A percentile compares a stretch with the other conserved stretches of the same genome.
Evolutionary conservation across 495 filamentous ascomycete genomes (phyloP).

Genomic region (Evernia prunastri): DNA sequence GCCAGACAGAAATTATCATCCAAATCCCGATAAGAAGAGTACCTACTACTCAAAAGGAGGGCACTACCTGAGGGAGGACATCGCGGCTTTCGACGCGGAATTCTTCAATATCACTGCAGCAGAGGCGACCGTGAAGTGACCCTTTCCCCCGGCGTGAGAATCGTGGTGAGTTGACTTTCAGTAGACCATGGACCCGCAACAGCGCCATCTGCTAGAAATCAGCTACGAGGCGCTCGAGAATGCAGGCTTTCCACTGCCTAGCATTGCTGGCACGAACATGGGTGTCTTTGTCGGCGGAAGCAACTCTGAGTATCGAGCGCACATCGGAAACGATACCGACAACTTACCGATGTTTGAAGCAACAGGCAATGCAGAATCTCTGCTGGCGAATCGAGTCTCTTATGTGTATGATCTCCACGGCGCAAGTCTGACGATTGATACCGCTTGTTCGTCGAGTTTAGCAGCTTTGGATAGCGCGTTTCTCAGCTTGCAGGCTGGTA

Average conservation of each 20-base stretch:
- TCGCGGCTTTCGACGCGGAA: constrained; percentile 41
- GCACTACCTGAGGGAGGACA: constrained; percentile 40
- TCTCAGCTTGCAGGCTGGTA: constrained; percentile 13
- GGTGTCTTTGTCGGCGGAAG: constrained; percentile 24
- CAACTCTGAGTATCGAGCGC: constrained; percentile 20
- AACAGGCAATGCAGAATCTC: constrained; percentile 6
- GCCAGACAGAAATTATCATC: constrained; percentile 8
- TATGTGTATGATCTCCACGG: constrained; percentile 45
- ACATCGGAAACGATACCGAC: constrained; percentile 20
- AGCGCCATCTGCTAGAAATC: constrained; percentile 46
- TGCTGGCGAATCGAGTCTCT: constrained; percentile 43
- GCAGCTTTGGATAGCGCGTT: constrained; percentile 27
- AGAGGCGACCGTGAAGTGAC: constrained; percentile 39
- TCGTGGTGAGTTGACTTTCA: not conserved
- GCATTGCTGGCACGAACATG: constrained; percentile 22
- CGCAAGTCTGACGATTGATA: constrained; percentile 44
- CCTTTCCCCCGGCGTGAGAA: not conserved
- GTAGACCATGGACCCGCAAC: constrained; percentile 51
- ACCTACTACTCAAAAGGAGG: constrained; percentile 26
- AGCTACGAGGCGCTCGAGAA: constrained; percentile 13
- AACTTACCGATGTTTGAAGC: constrained; percentile 12
- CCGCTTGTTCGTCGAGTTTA: constrained; percentile 43
- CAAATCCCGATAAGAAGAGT: constrained; percentile 9
- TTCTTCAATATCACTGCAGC: constrained; percentile 48
- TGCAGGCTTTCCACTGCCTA: constrained; percentile 22